Evolutionary conservation across 345 rosid genomes (phyloP), one percentile per base, ranked within the genome.

Genomic region (Schrenkiella parvula): DNA sequence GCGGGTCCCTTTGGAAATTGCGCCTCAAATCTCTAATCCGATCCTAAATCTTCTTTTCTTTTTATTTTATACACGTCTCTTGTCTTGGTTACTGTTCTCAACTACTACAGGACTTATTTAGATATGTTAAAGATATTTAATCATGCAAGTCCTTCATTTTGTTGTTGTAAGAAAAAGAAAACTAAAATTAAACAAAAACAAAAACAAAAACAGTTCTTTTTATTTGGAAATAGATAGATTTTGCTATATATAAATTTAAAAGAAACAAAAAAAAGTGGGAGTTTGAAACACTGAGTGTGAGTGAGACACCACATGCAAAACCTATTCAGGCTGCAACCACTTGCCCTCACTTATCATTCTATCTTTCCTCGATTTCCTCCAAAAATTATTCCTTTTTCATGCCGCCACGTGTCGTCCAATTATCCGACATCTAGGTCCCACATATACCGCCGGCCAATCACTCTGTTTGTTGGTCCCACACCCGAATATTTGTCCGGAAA

Each of bases 1-100:
- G 65, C 70, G 79, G 79, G 75, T 75, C 79, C 79, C 75, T 75
- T 75, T 69, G 75, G 75, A 54, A 75, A 44, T 69, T 54, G 79
- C 73, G 60, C 75, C 74, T 43, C 79, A 68, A 74, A 74, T 74
- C 74, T 62, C 41, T 43, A 68, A 62, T 68, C 74, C 70, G 12
- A 68, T 68, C 64, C 25, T 75, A 48, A 26, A 22, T 73, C 77
- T 57, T 59, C 46, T 66, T 46, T 66, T 66, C 8, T 52, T 22
- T 22, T 9, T 66, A 35, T 38, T 66, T 74, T 74, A 66, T 66
- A 66, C 66, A 56, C 52, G 25, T 56, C 77, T 58, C 62, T 51
- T n/a, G 29, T 38, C 37, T 37, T 29, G 22, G 13, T 28, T 61
- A 50, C 32, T 38, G 52, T 71, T 50, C 60, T 48, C 53, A 37